A percentile compares a stretch with the other conserved stretches of the same genome.
These are phyloP conservation scores for Psilocybe cyanescens DNA, from an alignment of 768 basidiomycete genomes.

Conservation along the genomic window DNA sequence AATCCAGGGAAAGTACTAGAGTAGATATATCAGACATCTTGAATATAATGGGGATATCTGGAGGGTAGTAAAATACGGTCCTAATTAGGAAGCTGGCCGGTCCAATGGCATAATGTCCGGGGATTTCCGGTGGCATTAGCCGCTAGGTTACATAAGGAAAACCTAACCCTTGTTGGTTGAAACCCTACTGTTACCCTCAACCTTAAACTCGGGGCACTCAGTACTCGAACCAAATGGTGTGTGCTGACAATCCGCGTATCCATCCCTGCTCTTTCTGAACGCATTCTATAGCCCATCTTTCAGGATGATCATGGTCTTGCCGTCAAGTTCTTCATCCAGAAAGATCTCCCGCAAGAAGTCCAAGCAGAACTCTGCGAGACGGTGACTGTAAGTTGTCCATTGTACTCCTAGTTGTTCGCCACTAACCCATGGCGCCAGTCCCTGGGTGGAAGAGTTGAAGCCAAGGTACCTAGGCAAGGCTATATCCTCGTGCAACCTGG, in stretches of 20 bases:
- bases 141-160: constrained; percentile 16
- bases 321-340: constrained; percentile 85
- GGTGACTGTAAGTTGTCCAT: constrained; percentile 55
- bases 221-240: constrained; percentile 19
- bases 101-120: neutral
- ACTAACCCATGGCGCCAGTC: constrained; percentile 43
- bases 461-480: constrained; percentile 78
- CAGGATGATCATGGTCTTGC: constrained; percentile 69
- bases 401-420: neutral
- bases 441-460: constrained; percentile 76
- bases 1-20: constrained; percentile 86
- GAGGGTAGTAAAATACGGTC: too few species aligned
- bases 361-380: constrained; percentile 76
- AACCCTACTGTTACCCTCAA: constrained; percentile 51
- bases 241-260: constrained; percentile 1
- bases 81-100: too few species aligned
- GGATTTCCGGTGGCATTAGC: constrained; percentile 10
- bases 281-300: constrained; percentile 60
- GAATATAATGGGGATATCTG: neutral
- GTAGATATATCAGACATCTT: constrained; percentile 21
- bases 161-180: constrained; percentile 37
- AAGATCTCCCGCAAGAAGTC: constrained; percentile 68
- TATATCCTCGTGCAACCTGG: constrained; percentile 73
- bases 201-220: constrained; percentile 51
- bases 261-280: neutral